Evolutionary conservation across 1,284 basidiomycete species (phyloP).

Genomic region (Ganoderma resinaceum): DNA sequence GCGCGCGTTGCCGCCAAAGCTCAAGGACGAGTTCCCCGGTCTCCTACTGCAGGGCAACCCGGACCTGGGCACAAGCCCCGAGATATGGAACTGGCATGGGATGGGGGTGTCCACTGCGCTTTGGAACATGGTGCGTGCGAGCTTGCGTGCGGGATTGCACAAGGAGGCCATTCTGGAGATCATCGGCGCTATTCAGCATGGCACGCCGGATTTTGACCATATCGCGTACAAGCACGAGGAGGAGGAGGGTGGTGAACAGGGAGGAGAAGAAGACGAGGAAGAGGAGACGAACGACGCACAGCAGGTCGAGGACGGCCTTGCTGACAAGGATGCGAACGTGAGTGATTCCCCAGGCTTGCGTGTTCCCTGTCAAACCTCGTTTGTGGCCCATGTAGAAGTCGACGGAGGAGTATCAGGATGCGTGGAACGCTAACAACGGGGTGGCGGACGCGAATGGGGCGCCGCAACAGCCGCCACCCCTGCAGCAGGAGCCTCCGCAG

Average conservation of each 20-base stretch:
- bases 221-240: slow-evolving; percentile 31
- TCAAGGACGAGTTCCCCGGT: slow-evolving; percentile 77
- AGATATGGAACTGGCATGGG: slow-evolving; percentile 76
- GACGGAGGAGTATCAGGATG: slow-evolving; percentile 58
- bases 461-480: slow-evolving; percentile 24
- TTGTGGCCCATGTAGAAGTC: slow-evolving; percentile 38
- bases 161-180: slow-evolving; percentile 66
- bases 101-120: slow-evolving; percentile 69
- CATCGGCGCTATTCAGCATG: slow-evolving; percentile 60
- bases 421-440: slow-evolving; percentile 61
- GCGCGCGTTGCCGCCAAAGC: slow-evolving; percentile 65
- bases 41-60: slow-evolving; percentile 53
- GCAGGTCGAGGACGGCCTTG: slow-evolving; percentile 37
- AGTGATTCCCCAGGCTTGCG: neutral
- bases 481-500: slow-evolving; percentile 24
- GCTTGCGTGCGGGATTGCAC: slow-evolving; percentile 58
- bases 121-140: slow-evolving; percentile 72
- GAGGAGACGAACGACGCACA: slow-evolving; percentile 37
- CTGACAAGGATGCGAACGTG: slow-evolving; percentile 37
- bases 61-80: slow-evolving; percentile 60
- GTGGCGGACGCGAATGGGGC: slow-evolving; percentile 38
- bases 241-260: slow-evolving; percentile 44
- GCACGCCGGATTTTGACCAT: slow-evolving; percentile 49
- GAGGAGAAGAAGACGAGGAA: slow-evolving; percentile 35
- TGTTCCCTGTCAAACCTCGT: neutral